Evolutionary conservation across 495 filamentous ascomycete species (phyloP), one percentile per base, ranked within the genome.

Genomic region (Neurospora tetrasperma): DNA sequence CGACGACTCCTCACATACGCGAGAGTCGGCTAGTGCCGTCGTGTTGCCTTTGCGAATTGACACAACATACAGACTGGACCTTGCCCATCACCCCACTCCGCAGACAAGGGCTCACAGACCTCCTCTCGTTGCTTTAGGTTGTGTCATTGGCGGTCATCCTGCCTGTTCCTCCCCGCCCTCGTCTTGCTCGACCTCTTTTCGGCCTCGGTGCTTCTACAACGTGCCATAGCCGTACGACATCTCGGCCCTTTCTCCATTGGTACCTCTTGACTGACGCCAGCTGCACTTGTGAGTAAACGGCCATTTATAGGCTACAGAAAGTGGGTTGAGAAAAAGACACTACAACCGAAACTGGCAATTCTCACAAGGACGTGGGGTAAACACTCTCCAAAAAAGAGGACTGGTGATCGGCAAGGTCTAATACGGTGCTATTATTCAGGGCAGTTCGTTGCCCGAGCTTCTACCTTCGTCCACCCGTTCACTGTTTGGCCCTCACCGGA

Each of bases 91-190:
- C 35, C 42, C 31, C 43, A 41, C 70, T 66, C 42, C 35, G 18
- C 39, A 44, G 18, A 71, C 70, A 39, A 39, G 35, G 44, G 70
- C 70, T 71, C 42, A 71, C 73, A 72, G 42, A 71, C 73, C 41
- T 48, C 23, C 71, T 76, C 73, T 71, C 68, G 73, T 76, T 76
- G 72, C 69, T 75, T 66, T 66, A 66, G 54, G 54, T 66, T 77
- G 76, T 77, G 75, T 74, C 75, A 75, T 77, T 46, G 23, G 68
- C 70, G 38, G 71, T 74, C 74, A 72, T 76, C 71, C 54, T 18
- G 27, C 59, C 35, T 71, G 44, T n/a, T 7, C 35, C 70, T 71
- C 73, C 71, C 73, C 59, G 71, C 71, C 42, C 70, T 46, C 41
- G 20, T 71, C 42, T 44, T 31, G 70, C 27, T n/a, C 39, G 16